These are phyloP conservation scores for Auxenochlorella pyrenoidosa DNA, from an alignment of 139 green algal genomes.

Conservation along the genomic window DNA sequence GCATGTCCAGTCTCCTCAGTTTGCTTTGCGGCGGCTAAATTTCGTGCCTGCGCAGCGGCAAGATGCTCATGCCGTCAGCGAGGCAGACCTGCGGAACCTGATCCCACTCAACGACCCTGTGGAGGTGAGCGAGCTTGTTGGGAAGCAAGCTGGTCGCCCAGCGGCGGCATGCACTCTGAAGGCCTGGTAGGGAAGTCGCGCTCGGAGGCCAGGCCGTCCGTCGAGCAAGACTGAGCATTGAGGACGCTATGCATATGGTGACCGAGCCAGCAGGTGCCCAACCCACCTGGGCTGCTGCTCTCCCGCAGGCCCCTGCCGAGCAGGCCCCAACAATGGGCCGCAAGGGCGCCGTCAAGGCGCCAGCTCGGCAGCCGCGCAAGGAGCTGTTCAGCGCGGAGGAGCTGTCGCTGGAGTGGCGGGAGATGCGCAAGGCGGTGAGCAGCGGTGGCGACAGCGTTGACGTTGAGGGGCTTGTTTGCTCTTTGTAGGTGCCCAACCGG, in stretches of 20 bases:
- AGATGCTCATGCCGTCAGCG: slow-evolving; percentile 53
- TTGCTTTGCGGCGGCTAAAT: slow-evolving; percentile 53
- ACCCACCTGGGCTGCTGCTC: background rate
- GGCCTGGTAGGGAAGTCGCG: background rate
- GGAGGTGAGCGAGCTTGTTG: background rate
- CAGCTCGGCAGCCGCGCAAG: background rate
- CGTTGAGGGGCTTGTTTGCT: background rate
- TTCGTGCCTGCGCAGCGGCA: slow-evolving; percentile 68
- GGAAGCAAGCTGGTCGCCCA: background rate
- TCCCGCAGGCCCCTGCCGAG: background rate
- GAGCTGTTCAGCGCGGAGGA: slow-evolving; percentile 64
- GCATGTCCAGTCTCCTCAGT: background rate
- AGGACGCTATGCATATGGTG: background rate
- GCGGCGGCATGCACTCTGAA: background rate
- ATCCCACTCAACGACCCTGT: slow-evolving; percentile 58
- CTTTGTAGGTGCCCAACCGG: background rate
- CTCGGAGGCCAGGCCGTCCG: background rate
- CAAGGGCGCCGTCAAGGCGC: background rate
- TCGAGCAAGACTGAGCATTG: background rate
- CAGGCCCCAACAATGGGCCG: background rate
- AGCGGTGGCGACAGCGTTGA: background rate
- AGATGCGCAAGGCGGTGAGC: slow-evolving; percentile 58
- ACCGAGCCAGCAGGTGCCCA: background rate
- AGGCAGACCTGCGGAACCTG: slow-evolving; percentile 54
- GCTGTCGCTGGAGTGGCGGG: slow-evolving; percentile 64